Base-by-base conservation (phyloP, 495 filamentous ascomycete species). In the Bombardia bombarda region DNA sequence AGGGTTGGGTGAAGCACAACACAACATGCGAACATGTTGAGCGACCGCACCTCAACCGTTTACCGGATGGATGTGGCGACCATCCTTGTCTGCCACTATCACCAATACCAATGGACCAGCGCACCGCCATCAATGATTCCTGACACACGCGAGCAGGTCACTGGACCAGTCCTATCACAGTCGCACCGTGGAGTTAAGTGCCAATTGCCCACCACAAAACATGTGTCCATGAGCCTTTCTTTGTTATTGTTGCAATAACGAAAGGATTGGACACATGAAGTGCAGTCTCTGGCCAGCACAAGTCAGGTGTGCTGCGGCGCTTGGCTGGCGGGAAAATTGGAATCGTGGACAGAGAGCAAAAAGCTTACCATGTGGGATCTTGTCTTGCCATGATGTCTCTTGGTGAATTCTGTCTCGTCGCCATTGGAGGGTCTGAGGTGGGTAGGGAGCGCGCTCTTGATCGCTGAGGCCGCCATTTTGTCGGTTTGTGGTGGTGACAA, bases 291-390 rank as follows among this genome's bases (percentile, higher is more conserved):
- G 32, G 9, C 7, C 14, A 12, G 7, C 9, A 7, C 7, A n/a
- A 6, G 6, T 28, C 25, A 28, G 25, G 7, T 6, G 14, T 4
- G 32, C 34, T 37, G 35, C 2, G 12, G 10, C 4, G 8, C 19
- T 14, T 1, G 18, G 19, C 20, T 3, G 35, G 8, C 10, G 20
- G 38, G 32, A 32, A 33, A 37, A 22, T 28, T 26, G 24, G 23
- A 38, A 37, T 30, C 40, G n/a, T 16, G 12, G 43, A 51, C 37
- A 25, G 16, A 26, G n/a, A n/a, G 38, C 19, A 17, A 28, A 36
- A 25, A 37, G 87, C 89, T 82, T 68, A 94, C 90, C 84, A 96
- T 86, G 66, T 95, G 89, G 26, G 87, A 93, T 60, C 90, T 86
- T 41, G 87, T 83, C 78, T 96, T 96, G 54, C 87, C 89, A 66